Base-by-base conservation (phyloP, 352 stramenopile genomes). In the Phytophthora palmivora region DNA sequence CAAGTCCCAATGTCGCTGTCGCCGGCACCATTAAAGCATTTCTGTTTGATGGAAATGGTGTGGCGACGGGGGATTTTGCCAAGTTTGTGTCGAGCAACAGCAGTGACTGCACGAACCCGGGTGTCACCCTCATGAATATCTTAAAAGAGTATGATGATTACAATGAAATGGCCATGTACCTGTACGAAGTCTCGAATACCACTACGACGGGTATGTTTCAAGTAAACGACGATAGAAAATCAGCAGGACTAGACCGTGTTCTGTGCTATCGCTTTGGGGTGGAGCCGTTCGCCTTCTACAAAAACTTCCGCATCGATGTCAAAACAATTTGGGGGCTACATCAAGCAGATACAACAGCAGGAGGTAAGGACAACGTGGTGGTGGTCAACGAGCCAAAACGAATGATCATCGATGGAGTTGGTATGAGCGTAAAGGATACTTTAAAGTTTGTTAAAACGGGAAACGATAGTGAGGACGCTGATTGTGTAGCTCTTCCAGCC, bases 61-160 rank as follows among this genome's bases (percentile, higher is more conserved):
- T 89, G 0, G 58, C 50, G 0, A 87, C 64, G 0, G 82, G 82
- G 0, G 80, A 91, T 47, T 81, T 78, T 37, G 79, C 72, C 8
- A 91, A 91, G 43, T 89, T 91, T 64, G 79, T 91, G 10, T 37
- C 74, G 1, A 54, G 37, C 7, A 44, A 28, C 9, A 65, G 18
- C 21, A 45, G 36, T 5, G 74, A 79, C 37, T 91, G 82, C 43
- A 66, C 65, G 4, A 36, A 28, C 0, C 69, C 70, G 0, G 82
- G 82, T 0, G 66, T 88, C 30, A 63, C 67, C 9, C 61, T 89
- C 2, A 32, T 67, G 6, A 88, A 88, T 22, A 72, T 89, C 22
- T 74, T 83, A 19, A 88, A 87, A 32, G 78, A 89, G 34, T 91
- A 86, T 36, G 82, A 91, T 24, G 72, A 89, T 24, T 73, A 70